Evolutionary conservation across 2,329 filamentous ascomycete species (phyloP), one percentile per base, ranked within the genome.

Genomic region (Fusarium fujikuroi): DNA sequence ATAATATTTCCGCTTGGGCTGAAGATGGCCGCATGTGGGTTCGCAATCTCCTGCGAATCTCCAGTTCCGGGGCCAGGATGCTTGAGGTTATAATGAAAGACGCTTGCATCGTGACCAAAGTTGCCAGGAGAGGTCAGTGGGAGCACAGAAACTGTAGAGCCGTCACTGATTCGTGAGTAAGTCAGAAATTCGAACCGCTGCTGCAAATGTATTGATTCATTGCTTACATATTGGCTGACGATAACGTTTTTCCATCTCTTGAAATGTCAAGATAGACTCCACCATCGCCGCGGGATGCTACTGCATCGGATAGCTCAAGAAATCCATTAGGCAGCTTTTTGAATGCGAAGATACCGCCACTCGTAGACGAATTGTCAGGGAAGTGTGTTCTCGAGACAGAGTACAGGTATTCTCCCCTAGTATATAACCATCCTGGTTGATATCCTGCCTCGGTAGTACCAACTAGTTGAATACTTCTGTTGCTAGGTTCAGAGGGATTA

Each of bases 161-260:
- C 43, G 18, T 46, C 43, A 18, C 43, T 46, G 8, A 10, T 9
- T 0, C 2, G 12, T 7, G 18, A 28, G 5, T 7, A 21, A 0
- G 12, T 28, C 0, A 46, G 43, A 21, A 15, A 0, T 15, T 0
- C 10, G 12, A 46, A 21, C 15, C 18, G 1, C 7, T 7, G 3
- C 0, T 14, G 23, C 2, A 28, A 46, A 28, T 10, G 4, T 3
- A 3, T 21, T 10, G 23, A 23, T 3, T 15, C 12, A 7, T 5
- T 10, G 5, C 43, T 28, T 15, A 46, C 43, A 46, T 46, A 5
- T 46, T 46, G 25, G 43, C 43, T 15, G 18, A 10, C 21, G 43
- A 46, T 28, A 46, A 18, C 12, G 25, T 46, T 28, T 19, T 28
- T 15, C 43, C 18, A 12, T 46, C 43, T 28, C 25, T 15, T 10